Evolutionary conservation across 345 rosid genomes (phyloP), one percentile per base, ranked within the genome.

Genomic region (Eucalyptus tenuipes): DNA sequence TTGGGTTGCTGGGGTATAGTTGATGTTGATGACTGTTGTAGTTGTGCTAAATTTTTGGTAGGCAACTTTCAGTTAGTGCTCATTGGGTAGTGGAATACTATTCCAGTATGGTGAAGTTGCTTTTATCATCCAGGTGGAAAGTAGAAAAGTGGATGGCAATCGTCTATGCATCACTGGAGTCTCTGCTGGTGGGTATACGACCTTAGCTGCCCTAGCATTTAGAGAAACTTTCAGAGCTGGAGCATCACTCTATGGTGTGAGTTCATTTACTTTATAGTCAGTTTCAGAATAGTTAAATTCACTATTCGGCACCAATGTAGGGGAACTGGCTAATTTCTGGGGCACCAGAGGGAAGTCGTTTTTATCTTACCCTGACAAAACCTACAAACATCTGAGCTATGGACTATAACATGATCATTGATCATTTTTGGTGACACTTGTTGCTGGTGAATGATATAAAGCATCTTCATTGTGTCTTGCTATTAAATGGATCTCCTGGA

Each of bases 101-200:
- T 68, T 33, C 33, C 80, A 75, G 15, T 75, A 75, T 75, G 82
- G 29, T 75, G 82, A 75, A 75, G 82, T 75, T 59, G 86, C 86
- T 75, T 92, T 33, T 61, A 86, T 91, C 90, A 49, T 90, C 85
- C 87, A 97, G 99, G 96, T 96, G 91, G 96, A 95, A 89, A 93
- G 88, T 44, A 97, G 94, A 80, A 97, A 92, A 91, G 97, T 92
- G 87, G 99, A 97, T 91, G 93, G 53, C 25, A 91, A 94, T 61
- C 93, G 96, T 81, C 93, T 98, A 5, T 98, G 99, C 90, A 98
- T 98, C 92, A 95, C 99, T 81, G 99, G 98, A 88, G 98, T 96
- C 87, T 98, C 99, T 88, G 99, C 99, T 80, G 99, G 99, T 87
- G 98, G 99, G 61, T 97, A 97, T 89, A 98, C 98, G 57, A 96